A percentile compares a stretch with the other conserved stretches of the same genome.
Conservation (phyloP, 495 filamentous ascomycete species). For the Neurospora sp. region DNA sequence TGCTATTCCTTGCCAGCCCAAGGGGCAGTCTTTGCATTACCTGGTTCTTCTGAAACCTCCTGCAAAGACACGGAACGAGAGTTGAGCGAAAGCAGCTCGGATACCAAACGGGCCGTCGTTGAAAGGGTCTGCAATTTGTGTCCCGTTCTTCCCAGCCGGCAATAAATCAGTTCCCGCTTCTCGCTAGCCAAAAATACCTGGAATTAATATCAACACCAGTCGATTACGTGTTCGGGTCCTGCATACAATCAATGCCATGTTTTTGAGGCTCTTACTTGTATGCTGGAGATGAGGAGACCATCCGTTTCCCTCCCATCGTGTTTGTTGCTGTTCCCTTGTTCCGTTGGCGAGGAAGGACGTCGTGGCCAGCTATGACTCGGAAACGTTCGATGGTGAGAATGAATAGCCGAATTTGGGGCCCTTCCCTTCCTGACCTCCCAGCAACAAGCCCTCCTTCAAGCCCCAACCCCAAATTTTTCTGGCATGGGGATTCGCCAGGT, state of each 20-base stretch:
- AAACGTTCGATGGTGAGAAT: neutral
- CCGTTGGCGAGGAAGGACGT: neutral
- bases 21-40: neutral
- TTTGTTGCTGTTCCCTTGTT: neutral
- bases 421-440: neutral
- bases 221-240: neutral
- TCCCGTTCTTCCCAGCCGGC: neutral
- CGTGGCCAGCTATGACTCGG: neutral
- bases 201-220: neutral
- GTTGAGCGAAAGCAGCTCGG: neutral
- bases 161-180: neutral
- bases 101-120: neutral
- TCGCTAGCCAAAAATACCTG: neutral
- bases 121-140: neutral
- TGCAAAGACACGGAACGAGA: neutral
- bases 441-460: neutral
- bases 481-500: neutral
- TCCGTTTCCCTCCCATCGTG: neutral
- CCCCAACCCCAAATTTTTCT: neutral
- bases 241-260: neutral
- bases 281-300: neutral
- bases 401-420: neutral
- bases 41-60: neutral
- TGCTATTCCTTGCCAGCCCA: neutral
- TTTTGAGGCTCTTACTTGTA: neutral